phyloP scores from a whole-genome alignment of 2,329 filamentous ascomycete genomes.

The Rugonectria rugulosa region DNA sequence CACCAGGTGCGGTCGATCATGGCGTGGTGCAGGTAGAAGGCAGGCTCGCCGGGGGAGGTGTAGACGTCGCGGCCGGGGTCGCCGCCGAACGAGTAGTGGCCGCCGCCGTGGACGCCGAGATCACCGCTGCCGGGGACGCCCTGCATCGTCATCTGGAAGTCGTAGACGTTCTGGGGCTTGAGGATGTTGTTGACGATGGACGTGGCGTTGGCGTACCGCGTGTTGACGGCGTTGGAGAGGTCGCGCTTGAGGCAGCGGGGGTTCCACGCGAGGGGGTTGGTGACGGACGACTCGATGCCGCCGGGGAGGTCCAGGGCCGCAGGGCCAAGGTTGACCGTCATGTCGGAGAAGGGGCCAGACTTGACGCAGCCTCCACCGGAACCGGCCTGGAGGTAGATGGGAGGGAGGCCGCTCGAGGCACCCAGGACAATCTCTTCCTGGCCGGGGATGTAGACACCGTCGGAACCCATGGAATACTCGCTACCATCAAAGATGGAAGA shows the following conservation, averaged over 20 bases:
- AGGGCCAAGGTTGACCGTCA: conserved; percentile 51
- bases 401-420: conserved; percentile 29
- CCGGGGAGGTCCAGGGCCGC: conserved; percentile 41
- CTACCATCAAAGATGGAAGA: conserved; percentile 60
- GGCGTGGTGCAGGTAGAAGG: conserved; percentile 43
- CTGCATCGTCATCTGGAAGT: conserved; percentile 57
- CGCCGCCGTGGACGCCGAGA: conserved; percentile 46
- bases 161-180: conserved; percentile 44
- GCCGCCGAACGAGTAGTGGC: conserved; percentile 50
- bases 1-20: conserved; percentile 41
- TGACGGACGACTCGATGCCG: conserved; percentile 27
- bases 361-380: conserved; percentile 63
- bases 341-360: conserved; percentile 57
- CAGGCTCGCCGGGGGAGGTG: conserved; percentile 48
- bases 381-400: conserved; percentile 50
- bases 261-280: conserved; percentile 47
- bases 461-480: conserved; percentile 43
- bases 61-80: conserved; percentile 52
- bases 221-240: conserved; percentile 38
- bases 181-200: conserved; percentile 49
- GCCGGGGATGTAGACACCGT: conserved; percentile 16
- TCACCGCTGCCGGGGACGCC: conserved; percentile 38
- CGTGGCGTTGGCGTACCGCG: conserved; percentile 35
- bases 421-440: conserved; percentile 34
- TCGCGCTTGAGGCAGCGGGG: conserved; percentile 53